Conservation (phyloP, 176 grass and related monocot genomes). For the Calamus simplicifolius region DNA sequence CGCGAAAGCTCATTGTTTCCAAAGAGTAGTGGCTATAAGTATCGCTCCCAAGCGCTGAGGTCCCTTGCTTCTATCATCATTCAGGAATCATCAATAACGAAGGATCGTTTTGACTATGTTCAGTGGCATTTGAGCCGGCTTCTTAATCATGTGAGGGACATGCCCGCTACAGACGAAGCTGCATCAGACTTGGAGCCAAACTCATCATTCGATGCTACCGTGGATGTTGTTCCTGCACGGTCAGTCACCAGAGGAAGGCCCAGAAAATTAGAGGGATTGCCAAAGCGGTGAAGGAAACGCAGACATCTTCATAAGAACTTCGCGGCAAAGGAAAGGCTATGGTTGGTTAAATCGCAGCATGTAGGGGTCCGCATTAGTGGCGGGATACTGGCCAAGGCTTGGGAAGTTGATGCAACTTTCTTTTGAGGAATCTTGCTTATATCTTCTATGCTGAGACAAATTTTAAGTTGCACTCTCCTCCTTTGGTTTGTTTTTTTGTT, state of each 20-base stretch:
- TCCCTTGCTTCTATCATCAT: constrained; percentile 38
- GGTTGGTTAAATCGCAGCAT: too few relatives aligned
- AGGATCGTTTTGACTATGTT: constrained; percentile 35
- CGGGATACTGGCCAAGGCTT: too few relatives aligned
- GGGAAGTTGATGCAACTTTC: too few relatives aligned
- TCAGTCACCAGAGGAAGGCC: constrained; percentile 18
- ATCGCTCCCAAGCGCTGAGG: constrained; percentile 32
- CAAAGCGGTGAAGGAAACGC: constrained; percentile 8
- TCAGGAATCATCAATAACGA: constrained; percentile 29
- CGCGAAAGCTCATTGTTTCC: constrained; percentile 35
- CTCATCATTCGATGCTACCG: constrained; percentile 16
- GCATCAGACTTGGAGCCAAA: constrained; percentile 18
- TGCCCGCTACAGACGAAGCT: constrained; percentile 17
- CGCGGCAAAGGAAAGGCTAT: too few relatives aligned
- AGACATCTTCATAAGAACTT: background rate
- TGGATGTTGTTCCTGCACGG: constrained; percentile 7
- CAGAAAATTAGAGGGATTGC: constrained; percentile 12
- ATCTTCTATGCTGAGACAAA: too few relatives aligned
- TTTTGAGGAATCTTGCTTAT: too few relatives aligned
- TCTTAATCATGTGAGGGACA: constrained; percentile 41
- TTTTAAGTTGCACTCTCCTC: too few relatives aligned
- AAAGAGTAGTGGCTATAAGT: constrained; percentile 33
- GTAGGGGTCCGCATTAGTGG: too few relatives aligned
- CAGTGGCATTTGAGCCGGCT: constrained; percentile 33
- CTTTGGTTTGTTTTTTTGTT: too few relatives aligned